These are phyloP conservation scores for Candida ponderosae DNA, from an alignment of 805 yeast genomes.

Conservation along the genomic window DNA sequence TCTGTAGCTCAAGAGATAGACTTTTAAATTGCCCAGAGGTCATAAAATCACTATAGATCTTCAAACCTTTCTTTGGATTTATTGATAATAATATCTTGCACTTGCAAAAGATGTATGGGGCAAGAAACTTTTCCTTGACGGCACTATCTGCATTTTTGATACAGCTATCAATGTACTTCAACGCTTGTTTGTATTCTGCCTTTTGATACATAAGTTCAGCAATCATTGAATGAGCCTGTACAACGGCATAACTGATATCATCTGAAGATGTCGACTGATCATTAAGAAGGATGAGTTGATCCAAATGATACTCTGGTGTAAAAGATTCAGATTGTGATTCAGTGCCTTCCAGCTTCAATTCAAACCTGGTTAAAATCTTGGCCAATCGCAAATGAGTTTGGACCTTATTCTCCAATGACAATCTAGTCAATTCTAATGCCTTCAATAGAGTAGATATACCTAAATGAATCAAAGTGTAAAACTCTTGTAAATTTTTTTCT, in stretches of 20 bases:
- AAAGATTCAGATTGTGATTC: not conserved
- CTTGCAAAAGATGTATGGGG: not conserved
- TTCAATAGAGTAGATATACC: constrained; percentile 17
- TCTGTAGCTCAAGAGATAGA: not conserved
- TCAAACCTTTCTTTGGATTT: not conserved
- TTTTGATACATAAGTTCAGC: constrained; percentile 2
- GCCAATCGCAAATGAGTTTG: constrained; percentile 17
- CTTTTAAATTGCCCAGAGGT: not conserved
- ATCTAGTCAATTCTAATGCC: constrained; percentile 19
- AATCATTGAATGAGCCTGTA: constrained; percentile 3
- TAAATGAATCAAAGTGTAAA: constrained; percentile 23
- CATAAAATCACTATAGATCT: not conserved
- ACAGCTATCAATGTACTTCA: constrained; percentile 1
- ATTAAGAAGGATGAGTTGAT: constrained; percentile 9
- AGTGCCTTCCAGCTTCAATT: not conserved
- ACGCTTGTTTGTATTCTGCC: constrained; percentile 6
- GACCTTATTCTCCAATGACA: constrained; percentile 17
- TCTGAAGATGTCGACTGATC: constrained; percentile 1
- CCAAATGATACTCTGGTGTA: constrained; percentile 8
- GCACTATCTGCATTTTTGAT: not conserved
- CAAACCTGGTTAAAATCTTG: constrained; percentile 15
- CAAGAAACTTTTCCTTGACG: not conserved
- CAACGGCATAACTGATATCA: not conserved
- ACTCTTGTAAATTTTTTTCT: constrained; percentile 20
- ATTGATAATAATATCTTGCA: not conserved